phyloP scores from a whole-genome alignment of 192 early-diverging fungal genomes.

The Coemansia sp. region DNA sequence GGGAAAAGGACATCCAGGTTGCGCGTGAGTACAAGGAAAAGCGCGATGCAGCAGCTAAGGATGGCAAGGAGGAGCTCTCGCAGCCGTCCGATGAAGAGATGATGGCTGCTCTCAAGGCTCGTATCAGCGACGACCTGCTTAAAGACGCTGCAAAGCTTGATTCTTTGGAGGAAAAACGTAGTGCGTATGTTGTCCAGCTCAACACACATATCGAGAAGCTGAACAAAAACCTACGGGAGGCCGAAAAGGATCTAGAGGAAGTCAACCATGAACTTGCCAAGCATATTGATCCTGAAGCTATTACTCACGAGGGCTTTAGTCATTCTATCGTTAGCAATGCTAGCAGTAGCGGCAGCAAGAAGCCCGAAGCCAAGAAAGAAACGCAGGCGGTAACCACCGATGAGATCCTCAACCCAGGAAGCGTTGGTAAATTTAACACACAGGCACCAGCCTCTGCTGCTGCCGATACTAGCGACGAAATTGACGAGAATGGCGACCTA shows the following conservation, averaged over 20 bases:
- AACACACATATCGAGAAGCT: slow-evolving; percentile 48
- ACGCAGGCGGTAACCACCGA: slow-evolving; percentile 61
- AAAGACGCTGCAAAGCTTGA: slow-evolving; percentile 25
- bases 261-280: slow-evolving; percentile 63
- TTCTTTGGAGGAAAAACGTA: slow-evolving; percentile 27
- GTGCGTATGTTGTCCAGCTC: slow-evolving; percentile 47
- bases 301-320: slow-evolving; percentile 65
- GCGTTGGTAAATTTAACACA: slow-evolving; percentile 26
- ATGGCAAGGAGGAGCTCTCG: slow-evolving; percentile 16
- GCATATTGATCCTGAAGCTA: slow-evolving; percentile 70
- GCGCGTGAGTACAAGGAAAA: slow-evolving; percentile 53
- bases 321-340: slow-evolving; percentile 59
- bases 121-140: slow-evolving; percentile 47
- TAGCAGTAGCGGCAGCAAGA: slow-evolving; percentile 41
- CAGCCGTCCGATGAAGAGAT: slow-evolving; percentile 51
- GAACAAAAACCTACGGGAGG: slow-evolving; percentile 27
- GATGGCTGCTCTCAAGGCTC: slow-evolving; percentile 52
- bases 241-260: slow-evolving; percentile 57
- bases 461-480: slow-evolving; percentile 49
- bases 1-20: slow-evolving; percentile 33
- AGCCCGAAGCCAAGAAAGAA: slow-evolving; percentile 18
- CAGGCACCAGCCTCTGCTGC: not conserved
- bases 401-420: slow-evolving; percentile 63
- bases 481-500: slow-evolving; percentile 62
- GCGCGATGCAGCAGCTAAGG: slow-evolving; percentile 22